Conservation (phyloP, 257 asterid species). For the Cordia subcordata region DNA sequence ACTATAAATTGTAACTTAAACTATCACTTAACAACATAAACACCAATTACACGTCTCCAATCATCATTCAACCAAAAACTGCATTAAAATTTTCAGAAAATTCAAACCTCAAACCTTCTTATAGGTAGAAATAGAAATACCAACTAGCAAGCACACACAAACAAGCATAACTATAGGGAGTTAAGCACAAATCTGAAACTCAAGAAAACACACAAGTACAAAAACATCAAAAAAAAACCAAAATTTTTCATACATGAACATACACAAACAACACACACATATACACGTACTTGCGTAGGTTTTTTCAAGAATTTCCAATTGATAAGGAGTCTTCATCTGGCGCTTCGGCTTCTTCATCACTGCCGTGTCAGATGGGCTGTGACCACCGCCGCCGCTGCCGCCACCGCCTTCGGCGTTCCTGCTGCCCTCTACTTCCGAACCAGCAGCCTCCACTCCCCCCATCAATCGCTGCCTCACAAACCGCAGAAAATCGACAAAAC, state of each 20-base stretch:
- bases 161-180: neutral
- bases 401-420: neutral
- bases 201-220: neutral
- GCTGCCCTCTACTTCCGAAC: constrained; percentile 40
- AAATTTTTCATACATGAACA: neutral
- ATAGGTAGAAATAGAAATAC: no score
- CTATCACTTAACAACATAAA: no score
- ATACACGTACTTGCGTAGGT: constrained; percentile 63
- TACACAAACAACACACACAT: neutral
- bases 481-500: constrained; percentile 26
- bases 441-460: constrained; percentile 84
- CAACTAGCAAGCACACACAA: neutral
- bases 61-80: neutral
- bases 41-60: no score
- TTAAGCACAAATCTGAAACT: neutral
- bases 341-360: constrained; percentile 73
- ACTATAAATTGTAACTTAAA: no score
- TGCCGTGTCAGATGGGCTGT: constrained; percentile 20
- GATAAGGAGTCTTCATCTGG: constrained; percentile 99
- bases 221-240: constrained; percentile 5
- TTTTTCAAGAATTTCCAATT: constrained; percentile 80
- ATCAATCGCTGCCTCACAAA: constrained; percentile 44
- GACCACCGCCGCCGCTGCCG: neutral
- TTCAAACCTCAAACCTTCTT: neutral
- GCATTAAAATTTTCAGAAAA: neutral